phyloP scores from a whole-genome alignment of 176 grass and related monocot species.

The Carex myosuroides region DNA sequence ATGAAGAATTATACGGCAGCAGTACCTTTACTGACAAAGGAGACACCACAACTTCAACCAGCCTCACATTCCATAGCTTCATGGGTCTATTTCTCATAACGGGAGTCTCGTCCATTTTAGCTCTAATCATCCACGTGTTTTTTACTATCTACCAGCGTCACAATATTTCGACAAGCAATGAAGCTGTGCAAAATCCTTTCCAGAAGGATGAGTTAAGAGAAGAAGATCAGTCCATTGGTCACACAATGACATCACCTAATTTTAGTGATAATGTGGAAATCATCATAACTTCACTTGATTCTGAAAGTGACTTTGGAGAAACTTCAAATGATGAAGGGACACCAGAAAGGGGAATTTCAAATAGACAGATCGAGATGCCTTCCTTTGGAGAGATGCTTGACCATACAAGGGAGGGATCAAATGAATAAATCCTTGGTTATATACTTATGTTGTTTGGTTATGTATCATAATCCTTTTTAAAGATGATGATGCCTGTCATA shows the following conservation, averaged over 20 bases:
- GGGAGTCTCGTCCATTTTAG: slow-evolving; percentile 19
- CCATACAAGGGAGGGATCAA: not conserved
- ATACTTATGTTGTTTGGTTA: not conserved
- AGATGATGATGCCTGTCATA: not conserved
- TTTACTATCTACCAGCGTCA: not conserved
- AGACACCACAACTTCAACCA: slow-evolving; percentile 33
- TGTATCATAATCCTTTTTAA: not conserved
- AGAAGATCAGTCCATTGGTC: not conserved
- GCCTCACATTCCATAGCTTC: slow-evolving; percentile 58
- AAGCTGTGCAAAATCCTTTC: not conserved
- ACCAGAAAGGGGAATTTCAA: slow-evolving; percentile 33
- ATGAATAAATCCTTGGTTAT: not conserved
- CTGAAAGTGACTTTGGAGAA: slow-evolving; percentile 27
- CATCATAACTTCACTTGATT: not conserved
- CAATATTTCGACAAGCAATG: not conserved
- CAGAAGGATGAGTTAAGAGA: not conserved
- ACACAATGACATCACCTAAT: no score
- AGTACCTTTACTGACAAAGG: slow-evolving; percentile 8
- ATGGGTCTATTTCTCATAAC: slow-evolving; percentile 80
- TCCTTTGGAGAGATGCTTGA: slow-evolving; percentile 51
- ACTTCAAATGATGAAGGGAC: slow-evolving; percentile 27
- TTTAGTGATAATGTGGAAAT: not conserved
- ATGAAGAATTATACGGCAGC: slow-evolving; percentile 55
- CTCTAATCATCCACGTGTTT: not conserved
- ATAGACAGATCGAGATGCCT: slow-evolving; percentile 18